phyloP scores from a whole-genome alignment of 768 basidiomycete genomes.

The Sistotremastrum niveocremeum region DNA sequence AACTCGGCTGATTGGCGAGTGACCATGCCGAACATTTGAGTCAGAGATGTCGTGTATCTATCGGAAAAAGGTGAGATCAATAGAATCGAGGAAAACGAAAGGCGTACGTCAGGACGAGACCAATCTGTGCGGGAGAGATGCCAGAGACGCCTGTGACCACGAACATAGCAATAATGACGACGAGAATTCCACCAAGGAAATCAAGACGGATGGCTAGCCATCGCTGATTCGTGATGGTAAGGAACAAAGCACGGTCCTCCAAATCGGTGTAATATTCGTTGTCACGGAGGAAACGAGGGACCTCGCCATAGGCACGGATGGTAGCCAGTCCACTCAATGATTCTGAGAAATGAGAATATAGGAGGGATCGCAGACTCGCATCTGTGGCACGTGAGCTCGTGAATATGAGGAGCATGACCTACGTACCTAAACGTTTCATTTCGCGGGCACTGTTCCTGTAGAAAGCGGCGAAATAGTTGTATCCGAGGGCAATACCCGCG shows the following conservation, averaged over 20 bases:
- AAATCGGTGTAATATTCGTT: constrained; percentile 59
- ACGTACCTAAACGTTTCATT: constrained; percentile 42
- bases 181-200: constrained; percentile 46
- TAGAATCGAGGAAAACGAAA: not conserved
- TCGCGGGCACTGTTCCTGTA: constrained; percentile 63
- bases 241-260: constrained; percentile 56
- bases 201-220: constrained; percentile 67
- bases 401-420: not conserved
- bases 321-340: constrained; percentile 59
- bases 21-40: constrained; percentile 38
- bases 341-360: constrained; percentile 71
- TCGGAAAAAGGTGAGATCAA: not conserved
- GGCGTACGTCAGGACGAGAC: constrained; percentile 57
- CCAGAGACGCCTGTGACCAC: constrained; percentile 40
- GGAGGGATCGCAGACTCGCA: constrained; percentile 54
- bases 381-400: constrained; percentile 23
- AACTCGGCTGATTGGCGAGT: constrained; percentile 53
- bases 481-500: constrained; percentile 40
- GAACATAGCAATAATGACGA: constrained; percentile 52
- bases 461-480: constrained; percentile 51
- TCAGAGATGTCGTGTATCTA: constrained; percentile 27
- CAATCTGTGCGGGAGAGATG: constrained; percentile 55
- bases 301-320: constrained; percentile 60
- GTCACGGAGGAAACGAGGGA: constrained; percentile 44
- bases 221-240: constrained; percentile 56